Percentiles rank a stretch among this genome's conserved stretches.
These are phyloP conservation scores for Rhododendron williamsianum DNA, from an alignment of 148 eudicot genomes.

Conservation along the genomic window DNA sequence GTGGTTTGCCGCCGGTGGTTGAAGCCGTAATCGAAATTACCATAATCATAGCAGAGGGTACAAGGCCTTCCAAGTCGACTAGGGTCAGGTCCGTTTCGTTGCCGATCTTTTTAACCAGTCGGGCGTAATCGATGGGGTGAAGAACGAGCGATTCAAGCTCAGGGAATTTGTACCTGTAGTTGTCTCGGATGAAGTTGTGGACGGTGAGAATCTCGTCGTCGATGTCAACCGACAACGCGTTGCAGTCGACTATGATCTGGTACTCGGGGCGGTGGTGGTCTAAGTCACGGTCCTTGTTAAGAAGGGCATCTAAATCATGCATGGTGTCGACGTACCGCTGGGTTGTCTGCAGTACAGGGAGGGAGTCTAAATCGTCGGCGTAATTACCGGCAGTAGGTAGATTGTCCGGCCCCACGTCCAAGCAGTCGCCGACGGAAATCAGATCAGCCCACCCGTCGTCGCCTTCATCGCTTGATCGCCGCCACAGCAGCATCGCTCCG, in stretches of 20 bases:
- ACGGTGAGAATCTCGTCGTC: slow-evolving; percentile 80
- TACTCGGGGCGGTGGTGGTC: slow-evolving; percentile 52
- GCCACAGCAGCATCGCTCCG: neutral
- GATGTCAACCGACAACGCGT: slow-evolving; percentile 75
- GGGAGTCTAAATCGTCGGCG: too few relatives aligned
- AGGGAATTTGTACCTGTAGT: slow-evolving; percentile 82
- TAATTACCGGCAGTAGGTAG: too few relatives aligned
- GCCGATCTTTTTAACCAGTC: slow-evolving; percentile 86
- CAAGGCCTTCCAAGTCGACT: slow-evolving; percentile 81
- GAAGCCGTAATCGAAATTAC: slow-evolving; percentile 95
- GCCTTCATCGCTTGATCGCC: neutral
- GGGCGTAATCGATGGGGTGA: slow-evolving; percentile 92
- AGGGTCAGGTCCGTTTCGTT: slow-evolving; percentile 88
- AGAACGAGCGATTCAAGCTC: slow-evolving; percentile 97
- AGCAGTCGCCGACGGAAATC: too few relatives aligned
- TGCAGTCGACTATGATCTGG: slow-evolving; percentile 85
- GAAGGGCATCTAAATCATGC: slow-evolving; percentile 35
- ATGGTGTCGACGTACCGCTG: too few relatives aligned
- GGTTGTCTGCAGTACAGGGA: too few relatives aligned
- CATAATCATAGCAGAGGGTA: slow-evolving; percentile 93
- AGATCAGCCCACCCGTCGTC: too few relatives aligned
- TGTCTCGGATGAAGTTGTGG: slow-evolving; percentile 87
- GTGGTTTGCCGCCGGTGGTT: slow-evolving; percentile 92
- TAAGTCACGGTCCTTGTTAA: slow-evolving; percentile 33
- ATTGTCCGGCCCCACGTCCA: too few relatives aligned